A percentile compares a stretch with the other conserved stretches of the same genome.
Conservation (phyloP, 768 basidiomycete species). For the Terana coerulea region DNA sequence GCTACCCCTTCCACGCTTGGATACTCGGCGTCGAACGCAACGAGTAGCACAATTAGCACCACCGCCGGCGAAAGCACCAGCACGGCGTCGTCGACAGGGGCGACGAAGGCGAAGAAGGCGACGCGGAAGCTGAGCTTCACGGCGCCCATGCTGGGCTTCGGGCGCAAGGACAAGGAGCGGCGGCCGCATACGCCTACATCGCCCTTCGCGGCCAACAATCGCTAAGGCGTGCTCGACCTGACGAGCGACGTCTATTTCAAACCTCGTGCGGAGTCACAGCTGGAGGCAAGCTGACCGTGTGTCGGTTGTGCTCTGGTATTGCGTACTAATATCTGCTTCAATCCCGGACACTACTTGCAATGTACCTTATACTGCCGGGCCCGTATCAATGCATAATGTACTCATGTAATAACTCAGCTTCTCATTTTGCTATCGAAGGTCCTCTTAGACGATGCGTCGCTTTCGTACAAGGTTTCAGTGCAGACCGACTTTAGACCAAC, state of each 20-base stretch:
- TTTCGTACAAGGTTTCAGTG: too few species aligned
- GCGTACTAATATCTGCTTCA: background rate
- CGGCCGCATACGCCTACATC: background rate
- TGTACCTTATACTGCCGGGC: background rate
- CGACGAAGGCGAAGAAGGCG: conserved; percentile 35
- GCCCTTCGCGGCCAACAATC: background rate
- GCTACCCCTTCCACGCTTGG: background rate
- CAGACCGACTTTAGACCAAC: too few species aligned
- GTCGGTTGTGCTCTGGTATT: background rate
- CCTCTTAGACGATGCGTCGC: too few species aligned
- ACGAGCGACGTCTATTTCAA: background rate
- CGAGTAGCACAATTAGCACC: conserved; percentile 10
- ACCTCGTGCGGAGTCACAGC: too few species aligned
- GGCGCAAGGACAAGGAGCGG: conserved; percentile 51
- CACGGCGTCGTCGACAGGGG: conserved; percentile 2
- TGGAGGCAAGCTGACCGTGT: background rate
- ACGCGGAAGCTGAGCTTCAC: conserved; percentile 68
- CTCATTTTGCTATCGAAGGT: too few species aligned
- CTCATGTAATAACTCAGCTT: too few species aligned
- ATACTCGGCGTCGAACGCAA: conserved; percentile 13
- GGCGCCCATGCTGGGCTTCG: conserved; percentile 51
- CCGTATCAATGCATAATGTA: background rate
- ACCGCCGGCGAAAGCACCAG: conserved; percentile 17
- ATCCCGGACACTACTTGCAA: background rate
- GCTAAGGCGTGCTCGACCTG: background rate